Percentiles rank a stretch among this genome's conserved stretches.
These are phyloP conservation scores for Selaginella tamariscina DNA, from an alignment of 75 land plant species.

Conservation along the genomic window DNA sequence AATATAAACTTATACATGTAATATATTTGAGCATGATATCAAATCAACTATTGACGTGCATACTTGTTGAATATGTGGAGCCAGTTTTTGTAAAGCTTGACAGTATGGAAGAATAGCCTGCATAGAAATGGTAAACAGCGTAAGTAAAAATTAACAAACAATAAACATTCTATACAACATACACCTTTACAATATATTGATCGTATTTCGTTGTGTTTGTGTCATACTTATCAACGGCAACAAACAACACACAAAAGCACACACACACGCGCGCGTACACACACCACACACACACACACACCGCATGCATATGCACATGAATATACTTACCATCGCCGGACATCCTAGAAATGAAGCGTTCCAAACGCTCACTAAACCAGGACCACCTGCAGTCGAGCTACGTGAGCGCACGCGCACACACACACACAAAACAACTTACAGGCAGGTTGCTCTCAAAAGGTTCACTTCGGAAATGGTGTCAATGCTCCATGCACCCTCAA, in stretches of 20 bases:
- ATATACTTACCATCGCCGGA: slow-evolving; percentile 8
- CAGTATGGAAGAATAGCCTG: slow-evolving; percentile 8
- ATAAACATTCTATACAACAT: too few relatives aligned
- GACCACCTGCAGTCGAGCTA: background rate
- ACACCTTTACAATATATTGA: too few relatives aligned
- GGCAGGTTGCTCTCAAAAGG: slow-evolving; percentile 11
- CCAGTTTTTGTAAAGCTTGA: slow-evolving; percentile 3
- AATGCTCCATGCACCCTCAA: slow-evolving; percentile 13
- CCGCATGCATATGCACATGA: background rate
- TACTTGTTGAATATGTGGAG: slow-evolving; percentile 12
- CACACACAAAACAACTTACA: background rate
- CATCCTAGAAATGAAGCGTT: background rate
- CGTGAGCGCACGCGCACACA: background rate
- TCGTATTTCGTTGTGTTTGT: background rate
- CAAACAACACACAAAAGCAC: too few relatives aligned
- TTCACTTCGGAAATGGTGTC: background rate
- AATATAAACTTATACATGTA: too few relatives aligned
- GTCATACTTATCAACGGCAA: too few relatives aligned
- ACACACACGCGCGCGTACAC: too few relatives aligned
- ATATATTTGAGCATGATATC: too few relatives aligned
- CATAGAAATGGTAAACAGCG: background rate
- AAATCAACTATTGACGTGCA: background rate
- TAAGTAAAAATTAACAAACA: too few relatives aligned
- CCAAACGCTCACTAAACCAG: slow-evolving; percentile 6
- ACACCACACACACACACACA: too few relatives aligned